phyloP scores from a whole-genome alignment of 164 flowering plant species.

The Vitis riparia region DNA sequence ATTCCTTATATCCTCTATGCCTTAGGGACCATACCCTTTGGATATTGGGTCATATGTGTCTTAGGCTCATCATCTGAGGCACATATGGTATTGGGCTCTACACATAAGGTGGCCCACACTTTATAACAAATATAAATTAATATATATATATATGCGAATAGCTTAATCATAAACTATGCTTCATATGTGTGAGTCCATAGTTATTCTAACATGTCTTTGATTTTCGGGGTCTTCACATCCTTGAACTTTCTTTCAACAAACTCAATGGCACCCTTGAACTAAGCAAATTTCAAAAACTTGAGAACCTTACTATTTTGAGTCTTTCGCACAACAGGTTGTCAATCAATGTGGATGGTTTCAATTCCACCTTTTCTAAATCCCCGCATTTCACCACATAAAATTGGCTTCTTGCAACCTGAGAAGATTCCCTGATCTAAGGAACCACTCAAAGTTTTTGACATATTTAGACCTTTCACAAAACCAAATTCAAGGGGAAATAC shows the following conservation, averaged over 20 bases:
- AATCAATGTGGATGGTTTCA: neutral
- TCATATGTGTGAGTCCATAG: too few species aligned
- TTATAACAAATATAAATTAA: too few species aligned
- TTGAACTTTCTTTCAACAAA: conserved; percentile 16
- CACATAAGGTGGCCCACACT: too few species aligned
- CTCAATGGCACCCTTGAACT: conserved; percentile 7
- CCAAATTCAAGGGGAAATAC: conserved; percentile 15
- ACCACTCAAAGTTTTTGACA: conserved; percentile 5
- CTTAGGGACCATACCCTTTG: too few species aligned
- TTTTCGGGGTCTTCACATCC: conserved; percentile 10
- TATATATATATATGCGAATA: too few species aligned
- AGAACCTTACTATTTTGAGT: conserved; percentile 17
- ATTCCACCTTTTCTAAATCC: conserved; percentile 9
- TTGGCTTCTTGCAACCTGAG: conserved; percentile 29
- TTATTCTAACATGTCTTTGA: conserved; percentile 1
- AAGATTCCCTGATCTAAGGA: conserved; percentile 13
- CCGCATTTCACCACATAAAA: neutral
- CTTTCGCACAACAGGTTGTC: conserved; percentile 30
- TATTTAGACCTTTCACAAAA: conserved; percentile 34
- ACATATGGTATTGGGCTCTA: too few species aligned
- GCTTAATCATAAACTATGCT: too few species aligned
- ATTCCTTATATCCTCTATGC: too few species aligned
- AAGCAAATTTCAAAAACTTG: conserved; percentile 5
- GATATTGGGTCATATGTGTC: too few species aligned
- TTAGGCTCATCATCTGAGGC: too few species aligned